Conservation (phyloP, 345 rosid genomes). For the Salix purpurea region DNA sequence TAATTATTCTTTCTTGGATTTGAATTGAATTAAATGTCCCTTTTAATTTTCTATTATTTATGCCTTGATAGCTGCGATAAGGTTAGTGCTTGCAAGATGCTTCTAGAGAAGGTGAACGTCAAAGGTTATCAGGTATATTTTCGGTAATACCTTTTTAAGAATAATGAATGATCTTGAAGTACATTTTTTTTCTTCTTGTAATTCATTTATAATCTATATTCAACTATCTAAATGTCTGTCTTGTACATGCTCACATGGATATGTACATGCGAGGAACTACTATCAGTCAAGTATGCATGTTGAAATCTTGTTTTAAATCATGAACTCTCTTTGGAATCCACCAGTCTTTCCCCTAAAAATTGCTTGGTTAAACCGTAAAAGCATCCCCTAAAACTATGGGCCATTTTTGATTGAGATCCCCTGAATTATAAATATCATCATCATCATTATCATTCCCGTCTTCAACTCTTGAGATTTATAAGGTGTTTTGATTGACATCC, state of each 20-base stretch:
- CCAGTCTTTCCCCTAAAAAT: no score
- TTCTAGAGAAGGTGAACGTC: slow-evolving; percentile 69
- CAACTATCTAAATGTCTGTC: background rate
- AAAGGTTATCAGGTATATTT: slow-evolving; percentile 83
- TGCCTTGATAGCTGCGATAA: slow-evolving; percentile 52
- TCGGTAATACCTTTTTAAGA: background rate
- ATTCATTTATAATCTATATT: slow-evolving; percentile 3
- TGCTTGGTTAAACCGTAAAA: background rate
- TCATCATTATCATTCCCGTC: no score
- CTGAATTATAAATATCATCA: no score
- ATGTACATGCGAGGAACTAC: background rate
- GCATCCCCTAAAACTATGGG: background rate
- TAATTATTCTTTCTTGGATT: background rate
- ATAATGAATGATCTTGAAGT: background rate
- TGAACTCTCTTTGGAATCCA: background rate
- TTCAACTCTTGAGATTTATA: background rate
- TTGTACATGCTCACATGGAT: background rate
- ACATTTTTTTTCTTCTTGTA: background rate
- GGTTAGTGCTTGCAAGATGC: slow-evolving; percentile 73
- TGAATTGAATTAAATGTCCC: background rate
- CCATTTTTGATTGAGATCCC: background rate
- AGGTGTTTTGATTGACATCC: background rate
- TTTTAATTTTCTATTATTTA: slow-evolving; percentile 6
- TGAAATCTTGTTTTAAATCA: slow-evolving; percentile 4
- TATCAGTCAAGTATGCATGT: background rate